Conservation (phyloP, 2,329 filamentous ascomycete species). For the Beauveria rudraprayagi region DNA sequence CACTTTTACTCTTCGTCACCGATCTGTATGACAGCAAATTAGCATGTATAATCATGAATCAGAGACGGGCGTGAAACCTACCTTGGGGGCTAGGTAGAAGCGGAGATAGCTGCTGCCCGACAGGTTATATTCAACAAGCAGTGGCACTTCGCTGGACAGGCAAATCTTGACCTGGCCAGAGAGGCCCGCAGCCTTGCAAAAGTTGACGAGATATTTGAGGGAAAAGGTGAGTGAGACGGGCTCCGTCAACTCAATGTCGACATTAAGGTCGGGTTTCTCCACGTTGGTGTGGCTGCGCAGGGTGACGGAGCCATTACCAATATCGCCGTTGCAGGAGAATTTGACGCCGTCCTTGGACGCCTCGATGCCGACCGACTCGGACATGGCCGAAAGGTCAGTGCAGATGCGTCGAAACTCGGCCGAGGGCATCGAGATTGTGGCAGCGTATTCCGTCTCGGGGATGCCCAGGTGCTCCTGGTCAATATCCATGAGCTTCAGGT, state of each 20-base stretch:
- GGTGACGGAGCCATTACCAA: constrained; percentile 89
- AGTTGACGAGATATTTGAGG: constrained; percentile 98
- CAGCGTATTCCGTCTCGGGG: constrained; percentile 95
- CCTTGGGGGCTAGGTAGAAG: constrained; percentile 98
- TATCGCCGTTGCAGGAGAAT: constrained; percentile 88
- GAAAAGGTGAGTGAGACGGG: constrained; percentile 94
- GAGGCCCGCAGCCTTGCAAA: constrained; percentile 92
- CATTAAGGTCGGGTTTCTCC: constrained; percentile 78
- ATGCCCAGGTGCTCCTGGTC: constrained; percentile 99
- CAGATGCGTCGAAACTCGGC: constrained; percentile 91
- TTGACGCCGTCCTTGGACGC: constrained; percentile 96
- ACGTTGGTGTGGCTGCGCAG: constrained; percentile 82
- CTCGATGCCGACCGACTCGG: constrained; percentile 94
- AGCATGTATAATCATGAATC: not conserved
- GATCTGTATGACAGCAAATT: constrained; percentile 15
- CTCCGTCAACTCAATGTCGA: constrained; percentile 85
- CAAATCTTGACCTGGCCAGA: constrained; percentile 81
- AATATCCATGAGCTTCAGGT: constrained; percentile 99
- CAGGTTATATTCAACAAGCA: constrained; percentile 86
- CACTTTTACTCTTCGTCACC: constrained; percentile 21
- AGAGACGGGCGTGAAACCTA: constrained; percentile 33
- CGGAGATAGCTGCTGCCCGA: constrained; percentile 79
- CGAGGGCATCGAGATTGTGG: constrained; percentile 82
- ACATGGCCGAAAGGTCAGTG: constrained; percentile 82
- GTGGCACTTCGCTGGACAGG: constrained; percentile 90